phyloP scores from a whole-genome alignment of 2,329 filamentous ascomycete species.

The Clathrospora elynae region DNA sequence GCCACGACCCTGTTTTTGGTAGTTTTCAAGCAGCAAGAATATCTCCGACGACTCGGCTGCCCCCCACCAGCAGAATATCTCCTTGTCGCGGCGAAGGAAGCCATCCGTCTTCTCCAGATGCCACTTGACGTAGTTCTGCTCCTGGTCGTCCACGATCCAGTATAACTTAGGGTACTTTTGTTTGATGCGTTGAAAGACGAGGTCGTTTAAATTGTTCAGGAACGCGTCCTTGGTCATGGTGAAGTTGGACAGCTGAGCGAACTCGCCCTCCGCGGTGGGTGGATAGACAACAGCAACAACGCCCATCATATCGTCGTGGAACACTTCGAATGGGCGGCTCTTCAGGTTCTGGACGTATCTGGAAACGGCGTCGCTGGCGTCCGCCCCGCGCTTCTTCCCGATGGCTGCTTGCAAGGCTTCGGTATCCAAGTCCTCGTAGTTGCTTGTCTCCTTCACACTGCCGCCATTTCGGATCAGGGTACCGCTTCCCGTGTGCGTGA shows the following conservation, averaged over 20 bases:
- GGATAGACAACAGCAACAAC: slow-evolving; percentile 88
- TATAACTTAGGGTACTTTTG: slow-evolving; percentile 89
- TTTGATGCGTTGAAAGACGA: slow-evolving; percentile 90
- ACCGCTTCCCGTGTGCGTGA: slow-evolving; percentile 93
- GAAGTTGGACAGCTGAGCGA: slow-evolving; percentile 86
- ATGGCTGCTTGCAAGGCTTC: slow-evolving; percentile 80
- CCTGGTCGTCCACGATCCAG: slow-evolving; percentile 95
- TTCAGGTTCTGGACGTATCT: slow-evolving; percentile 81
- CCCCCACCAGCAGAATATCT: slow-evolving; percentile 96
- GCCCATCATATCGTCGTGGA: slow-evolving; percentile 93
- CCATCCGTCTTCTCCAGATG: slow-evolving; percentile 98
- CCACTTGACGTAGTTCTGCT: slow-evolving; percentile 91
- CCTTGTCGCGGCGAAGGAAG: slow-evolving; percentile 81
- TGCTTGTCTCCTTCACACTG: slow-evolving; percentile 77
- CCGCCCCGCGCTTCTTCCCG: slow-evolving; percentile 77
- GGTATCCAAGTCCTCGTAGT: slow-evolving; percentile 76
- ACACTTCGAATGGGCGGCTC: slow-evolving; percentile 82
- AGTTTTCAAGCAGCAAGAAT: slow-evolving; percentile 81
- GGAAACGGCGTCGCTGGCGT: slow-evolving; percentile 82
- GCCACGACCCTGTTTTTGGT: slow-evolving; percentile 77
- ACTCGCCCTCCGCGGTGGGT: slow-evolving; percentile 65
- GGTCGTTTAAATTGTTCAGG: slow-evolving; percentile 93
- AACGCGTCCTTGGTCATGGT: slow-evolving; percentile 93
- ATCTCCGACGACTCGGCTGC: slow-evolving; percentile 82
- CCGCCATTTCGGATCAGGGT: slow-evolving; percentile 91